Conservation (phyloP, 208 protist genomes). For the Cochliopodium minus region DNA sequence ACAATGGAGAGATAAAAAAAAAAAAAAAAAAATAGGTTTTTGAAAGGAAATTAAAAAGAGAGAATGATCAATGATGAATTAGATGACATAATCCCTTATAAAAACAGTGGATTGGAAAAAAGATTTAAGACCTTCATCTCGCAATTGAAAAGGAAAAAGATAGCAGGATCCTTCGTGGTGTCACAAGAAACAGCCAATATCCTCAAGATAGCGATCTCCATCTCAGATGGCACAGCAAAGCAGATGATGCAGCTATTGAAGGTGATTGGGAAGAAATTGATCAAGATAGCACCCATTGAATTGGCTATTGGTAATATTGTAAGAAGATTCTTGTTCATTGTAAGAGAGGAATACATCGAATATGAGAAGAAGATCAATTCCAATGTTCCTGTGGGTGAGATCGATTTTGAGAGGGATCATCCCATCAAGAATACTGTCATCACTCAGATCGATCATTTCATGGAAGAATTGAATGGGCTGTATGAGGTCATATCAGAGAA, state of each 20-base stretch:
- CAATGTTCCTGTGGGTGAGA: neutral
- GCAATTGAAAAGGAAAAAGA: neutral
- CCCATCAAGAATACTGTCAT: slow-evolving; percentile 38
- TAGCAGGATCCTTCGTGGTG: neutral
- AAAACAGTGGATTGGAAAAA: neutral
- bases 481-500: slow-evolving; percentile 27
- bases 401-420: neutral
- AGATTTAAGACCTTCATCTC: neutral
- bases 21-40: too few relatives aligned
- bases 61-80: too few relatives aligned
- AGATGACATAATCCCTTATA: too few relatives aligned
- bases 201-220: neutral
- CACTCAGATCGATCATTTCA: slow-evolving; percentile 33
- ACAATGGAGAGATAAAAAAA: too few relatives aligned
- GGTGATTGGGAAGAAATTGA: neutral
- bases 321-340: slow-evolving; percentile 49
- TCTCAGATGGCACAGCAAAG: neutral
- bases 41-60: too few relatives aligned
- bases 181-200: slow-evolving; percentile 1
- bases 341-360: slow-evolving; percentile 44
- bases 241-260: neutral
- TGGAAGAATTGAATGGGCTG: slow-evolving; percentile 38
- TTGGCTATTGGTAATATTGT: slow-evolving; percentile 52
- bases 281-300: slow-evolving; percentile 15
- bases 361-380: slow-evolving; percentile 15